phyloP scores from a whole-genome alignment of 2,329 filamentous ascomycete species.

The Hypoxylon sp. region DNA sequence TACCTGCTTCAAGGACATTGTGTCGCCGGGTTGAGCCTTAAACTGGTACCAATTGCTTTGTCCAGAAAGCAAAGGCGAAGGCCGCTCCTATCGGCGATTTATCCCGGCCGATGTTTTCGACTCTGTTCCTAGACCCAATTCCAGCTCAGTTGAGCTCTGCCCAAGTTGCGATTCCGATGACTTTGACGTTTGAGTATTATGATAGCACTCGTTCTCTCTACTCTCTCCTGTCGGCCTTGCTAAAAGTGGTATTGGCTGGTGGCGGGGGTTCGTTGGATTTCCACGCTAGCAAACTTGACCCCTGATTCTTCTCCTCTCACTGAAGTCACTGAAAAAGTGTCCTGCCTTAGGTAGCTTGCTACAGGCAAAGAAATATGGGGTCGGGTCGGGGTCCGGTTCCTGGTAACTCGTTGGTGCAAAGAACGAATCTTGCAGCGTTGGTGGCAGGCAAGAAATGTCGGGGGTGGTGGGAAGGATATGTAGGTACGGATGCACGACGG shows the following conservation, averaged over 20 bases:
- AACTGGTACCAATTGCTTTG: constrained; percentile 43
- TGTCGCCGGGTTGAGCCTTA: constrained; percentile 34
- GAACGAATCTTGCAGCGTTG: constrained; percentile 36
- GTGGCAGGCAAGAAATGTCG: constrained; percentile 38
- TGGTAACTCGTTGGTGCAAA: constrained; percentile 35
- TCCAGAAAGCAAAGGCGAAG: constrained; percentile 46
- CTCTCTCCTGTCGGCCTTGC: constrained; percentile 14
- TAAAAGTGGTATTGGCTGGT: constrained; percentile 30
- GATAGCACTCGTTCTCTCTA: constrained; percentile 13
- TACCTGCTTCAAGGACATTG: constrained; percentile 53
- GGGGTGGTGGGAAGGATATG: constrained; percentile 45
- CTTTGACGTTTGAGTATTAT: constrained; percentile 18
- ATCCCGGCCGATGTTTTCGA: constrained; percentile 18
- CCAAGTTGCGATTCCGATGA: constrained; percentile 12
- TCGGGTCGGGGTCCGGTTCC: constrained; percentile 21
- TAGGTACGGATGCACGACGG: constrained; percentile 47
- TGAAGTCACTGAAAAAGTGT: constrained; percentile 14
- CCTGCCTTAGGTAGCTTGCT: background rate
- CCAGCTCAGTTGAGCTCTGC: constrained; percentile 21
- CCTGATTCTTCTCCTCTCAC: constrained; percentile 21
- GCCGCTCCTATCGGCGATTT: constrained; percentile 39
- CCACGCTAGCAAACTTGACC: background rate
- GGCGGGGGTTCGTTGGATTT: constrained; percentile 16
- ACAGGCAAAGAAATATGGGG: constrained; percentile 10
- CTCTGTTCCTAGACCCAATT: constrained; percentile 29